phyloP scores from a whole-genome alignment of 2,329 filamentous ascomycete species.

The Claviceps maximensis region DNA sequence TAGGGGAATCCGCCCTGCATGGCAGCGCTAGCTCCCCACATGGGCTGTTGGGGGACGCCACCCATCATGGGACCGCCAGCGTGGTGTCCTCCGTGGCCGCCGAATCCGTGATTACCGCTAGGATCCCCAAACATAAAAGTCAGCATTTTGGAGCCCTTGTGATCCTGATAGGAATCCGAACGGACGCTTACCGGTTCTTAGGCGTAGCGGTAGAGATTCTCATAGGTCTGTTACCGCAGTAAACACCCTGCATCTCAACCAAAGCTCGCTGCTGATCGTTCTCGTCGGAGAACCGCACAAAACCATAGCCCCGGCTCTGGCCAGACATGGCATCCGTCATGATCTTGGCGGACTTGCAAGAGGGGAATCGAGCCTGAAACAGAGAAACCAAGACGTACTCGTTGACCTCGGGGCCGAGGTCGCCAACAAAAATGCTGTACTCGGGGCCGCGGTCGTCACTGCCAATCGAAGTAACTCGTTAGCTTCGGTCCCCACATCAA shows the following conservation, averaged over 20 bases:
- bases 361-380: constrained; percentile 91
- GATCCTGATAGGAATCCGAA: too few species aligned
- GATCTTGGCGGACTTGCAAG: constrained; percentile 99
- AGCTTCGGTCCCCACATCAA: background rate
- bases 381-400: constrained; percentile 95
- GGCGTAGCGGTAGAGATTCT: constrained; percentile 94
- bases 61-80: constrained; percentile 32
- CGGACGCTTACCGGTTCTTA: constrained; percentile 57
- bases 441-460: constrained; percentile 94
- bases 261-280: constrained; percentile 91
- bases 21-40: constrained; percentile 23
- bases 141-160: background rate
- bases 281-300: constrained; percentile 94
- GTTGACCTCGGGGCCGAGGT: constrained; percentile 95
- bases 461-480: background rate
- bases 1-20: constrained; percentile 24
- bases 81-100: constrained; percentile 29
- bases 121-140: background rate
- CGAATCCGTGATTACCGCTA: constrained; percentile 27
- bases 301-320: constrained; percentile 94
- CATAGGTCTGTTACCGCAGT: constrained; percentile 98
- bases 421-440: constrained; percentile 94
- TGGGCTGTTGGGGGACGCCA: constrained; percentile 30
- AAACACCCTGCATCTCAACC: constrained; percentile 97
- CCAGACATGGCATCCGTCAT: constrained; percentile 98